Percentiles rank a stretch among this genome's conserved stretches.
Evolutionary conservation across 1,284 basidiomycete genomes (phyloP).

Genomic region (Leccinum griseonigrum): DNA sequence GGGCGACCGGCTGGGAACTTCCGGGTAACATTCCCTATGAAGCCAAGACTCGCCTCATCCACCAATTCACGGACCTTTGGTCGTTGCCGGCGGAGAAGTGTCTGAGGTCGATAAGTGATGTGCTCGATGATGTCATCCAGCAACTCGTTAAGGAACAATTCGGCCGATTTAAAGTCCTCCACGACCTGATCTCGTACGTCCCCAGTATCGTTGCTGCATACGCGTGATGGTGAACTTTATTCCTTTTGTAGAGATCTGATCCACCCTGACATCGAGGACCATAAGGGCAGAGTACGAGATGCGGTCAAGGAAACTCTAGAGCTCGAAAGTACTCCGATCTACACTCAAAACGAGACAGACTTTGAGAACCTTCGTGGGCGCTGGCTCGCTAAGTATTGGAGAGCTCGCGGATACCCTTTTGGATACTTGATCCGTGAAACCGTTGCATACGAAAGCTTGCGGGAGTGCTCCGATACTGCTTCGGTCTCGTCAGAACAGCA

Average conservation of each 20-base stretch:
- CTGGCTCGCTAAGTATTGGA: slow-evolving; percentile 23
- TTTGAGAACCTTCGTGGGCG: slow-evolving; percentile 17
- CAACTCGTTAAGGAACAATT: slow-evolving; percentile 33
- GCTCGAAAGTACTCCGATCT: slow-evolving; percentile 29
- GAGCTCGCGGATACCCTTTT: slow-evolving; percentile 4
- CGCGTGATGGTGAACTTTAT: neutral
- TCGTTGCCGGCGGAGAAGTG: slow-evolving; percentile 38
- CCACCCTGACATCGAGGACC: slow-evolving; percentile 21
- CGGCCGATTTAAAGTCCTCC: slow-evolving; percentile 30
- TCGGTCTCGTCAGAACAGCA: neutral
- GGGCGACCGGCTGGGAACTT: slow-evolving; percentile 51
- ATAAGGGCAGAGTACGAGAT: slow-evolving; percentile 10
- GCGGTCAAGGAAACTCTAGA: slow-evolving; percentile 24
- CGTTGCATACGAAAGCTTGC: too few species aligned
- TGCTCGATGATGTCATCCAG: slow-evolving; percentile 21
- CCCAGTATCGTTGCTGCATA: neutral
- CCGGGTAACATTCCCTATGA: slow-evolving; percentile 50
- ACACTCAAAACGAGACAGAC: slow-evolving; percentile 36
- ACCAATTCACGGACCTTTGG: slow-evolving; percentile 42
- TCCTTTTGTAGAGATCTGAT: slow-evolving; percentile 19
- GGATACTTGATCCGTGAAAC: neutral
- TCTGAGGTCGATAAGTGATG: slow-evolving; percentile 34
- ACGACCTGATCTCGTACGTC: slow-evolving; percentile 31
- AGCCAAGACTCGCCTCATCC: slow-evolving; percentile 44
- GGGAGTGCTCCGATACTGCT: too few species aligned